Percentiles rank a stretch among this genome's conserved stretches.
Evolutionary conservation across 331 rosid genomes (phyloP).

Genomic region (Spiraea crenata): DNA sequence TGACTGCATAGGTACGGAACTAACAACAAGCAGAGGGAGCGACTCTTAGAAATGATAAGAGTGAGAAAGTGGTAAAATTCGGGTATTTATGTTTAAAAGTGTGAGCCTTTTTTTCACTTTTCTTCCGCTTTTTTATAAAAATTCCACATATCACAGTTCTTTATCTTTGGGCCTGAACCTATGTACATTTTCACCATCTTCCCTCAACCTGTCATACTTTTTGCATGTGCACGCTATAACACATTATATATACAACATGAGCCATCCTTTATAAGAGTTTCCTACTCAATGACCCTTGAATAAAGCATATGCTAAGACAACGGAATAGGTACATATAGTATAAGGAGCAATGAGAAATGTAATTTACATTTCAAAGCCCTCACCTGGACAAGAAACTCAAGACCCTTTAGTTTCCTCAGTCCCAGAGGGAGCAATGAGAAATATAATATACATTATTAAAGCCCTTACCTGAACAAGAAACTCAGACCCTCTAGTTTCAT

Average conservation of each 20-base stretch:
- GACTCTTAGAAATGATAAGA: not conserved
- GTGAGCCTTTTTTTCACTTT: not conserved
- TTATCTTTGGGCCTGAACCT: not conserved
- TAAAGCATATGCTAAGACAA: not conserved
- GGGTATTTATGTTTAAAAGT: not conserved
- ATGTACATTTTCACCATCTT: not conserved
- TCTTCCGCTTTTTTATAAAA: too few species aligned
- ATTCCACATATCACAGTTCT: not conserved
- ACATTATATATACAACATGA: not conserved
- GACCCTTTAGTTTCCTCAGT: slow-evolving; percentile 70
- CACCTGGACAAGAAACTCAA: slow-evolving; percentile 77
- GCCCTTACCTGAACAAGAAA: slow-evolving; percentile 71
- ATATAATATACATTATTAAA: not conserved
- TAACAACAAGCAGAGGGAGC: not conserved
- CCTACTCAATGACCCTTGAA: not conserved
- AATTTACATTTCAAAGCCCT: not conserved
- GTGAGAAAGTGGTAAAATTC: not conserved
- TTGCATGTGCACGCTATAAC: too few species aligned
- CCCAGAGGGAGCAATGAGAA: slow-evolving; percentile 26
- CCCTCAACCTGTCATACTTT: not conserved
- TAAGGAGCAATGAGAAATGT: slow-evolving; percentile 2
- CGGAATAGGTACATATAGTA: not conserved
- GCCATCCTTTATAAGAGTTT: not conserved
- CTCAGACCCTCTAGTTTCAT: slow-evolving; percentile 67
- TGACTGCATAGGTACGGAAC: too few species aligned